Evolutionary conservation across 768 basidiomycete genomes (phyloP), one percentile per base, ranked within the genome.

Genomic region (Chalciporus piperatus): DNA sequence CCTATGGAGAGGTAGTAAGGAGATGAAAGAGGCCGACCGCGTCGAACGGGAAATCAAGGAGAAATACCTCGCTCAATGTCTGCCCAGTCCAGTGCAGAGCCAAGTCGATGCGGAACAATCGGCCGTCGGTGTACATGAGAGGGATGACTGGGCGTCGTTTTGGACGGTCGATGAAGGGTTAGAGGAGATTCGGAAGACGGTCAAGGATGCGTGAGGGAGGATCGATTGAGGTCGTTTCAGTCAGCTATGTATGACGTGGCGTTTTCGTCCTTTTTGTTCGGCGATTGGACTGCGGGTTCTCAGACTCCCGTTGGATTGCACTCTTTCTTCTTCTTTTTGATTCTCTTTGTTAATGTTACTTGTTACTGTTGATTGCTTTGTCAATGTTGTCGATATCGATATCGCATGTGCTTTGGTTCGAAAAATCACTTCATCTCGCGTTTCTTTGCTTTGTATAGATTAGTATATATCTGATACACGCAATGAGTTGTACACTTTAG

Each of bases 121-220:
- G 45, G 47, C n/a, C n/a, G n/a, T 44, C 33, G 20, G 27, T 2
- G 27, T 4, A 17, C 28, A 40, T 23, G 50, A 58, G 27, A 51
- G 58, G 28, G 61, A 63, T 12, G 66, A 64, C 28, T 68, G 72
- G 61, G 66, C 63, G 5, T 65, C 61, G 17, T 90, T 89, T 62
- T 90, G 89, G 88, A 74, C 75, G 30, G 75, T 77, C 45, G 88
- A 91, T 61, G 87, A 90, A 55, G 89, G 88, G 3, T 52, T 83
- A 45, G 82, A 85, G 45, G 88, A 91, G 70, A 87, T 90, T 58
- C 74, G 72, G 50, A 79, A 82, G 61, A 74, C 78, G 5, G 76
- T 77, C 51, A 90, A 90, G 68, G 83, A 86, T 54, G 77, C 67
- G 9, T 82, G 56, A 69, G 23, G 10, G 6, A 6, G 28, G 28